These are phyloP conservation scores for Neurospora tetraspora DNA, from an alignment of 495 filamentous ascomycete species.

Conservation along the genomic window DNA sequence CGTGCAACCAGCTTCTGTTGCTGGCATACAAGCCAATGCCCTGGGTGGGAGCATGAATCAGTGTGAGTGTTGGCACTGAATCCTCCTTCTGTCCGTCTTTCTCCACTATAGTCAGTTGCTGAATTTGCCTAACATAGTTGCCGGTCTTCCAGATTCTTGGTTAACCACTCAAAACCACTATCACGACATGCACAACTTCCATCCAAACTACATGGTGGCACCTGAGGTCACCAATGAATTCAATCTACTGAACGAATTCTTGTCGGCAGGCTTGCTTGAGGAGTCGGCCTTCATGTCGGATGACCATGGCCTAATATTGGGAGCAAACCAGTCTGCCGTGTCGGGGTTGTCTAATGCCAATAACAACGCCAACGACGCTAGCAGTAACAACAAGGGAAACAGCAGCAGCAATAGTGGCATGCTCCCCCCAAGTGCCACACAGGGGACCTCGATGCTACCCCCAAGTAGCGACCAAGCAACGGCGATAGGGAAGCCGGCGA, in stretches of 20 bases:
- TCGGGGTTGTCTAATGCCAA: conserved; percentile 25
- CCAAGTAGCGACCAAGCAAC: conserved; percentile 44
- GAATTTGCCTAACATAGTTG: conserved; percentile 31
- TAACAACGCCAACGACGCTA: conserved; percentile 8
- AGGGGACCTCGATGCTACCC: conserved; percentile 30
- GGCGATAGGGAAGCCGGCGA: conserved; percentile 48
- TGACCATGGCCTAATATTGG: conserved; percentile 37
- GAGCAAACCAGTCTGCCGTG: conserved; percentile 22
- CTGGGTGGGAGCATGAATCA: conserved; percentile 53
- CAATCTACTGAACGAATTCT: conserved; percentile 90
- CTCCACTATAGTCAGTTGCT: conserved; percentile 22
- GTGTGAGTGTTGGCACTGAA: conserved; percentile 50
- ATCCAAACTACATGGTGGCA: conserved; percentile 92
- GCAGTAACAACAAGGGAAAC: conserved; percentile 19
- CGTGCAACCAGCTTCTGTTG: conserved; percentile 46
- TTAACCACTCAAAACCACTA: conserved; percentile 61
- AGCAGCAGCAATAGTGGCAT: conserved; percentile 27
- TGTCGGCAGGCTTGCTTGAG: conserved; percentile 78
- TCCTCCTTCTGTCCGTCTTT: conserved; percentile 15
- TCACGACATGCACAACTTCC: conserved; percentile 88
- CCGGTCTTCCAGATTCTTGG: conserved; percentile 46
- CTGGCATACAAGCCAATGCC: conserved; percentile 42
- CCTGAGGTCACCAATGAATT: conserved; percentile 94
- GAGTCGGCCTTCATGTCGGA: conserved; percentile 58
- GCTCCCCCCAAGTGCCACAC: conserved; percentile 29